Conservation (phyloP, 306 rosid species). For the Pyrus pyrifolia region DNA sequence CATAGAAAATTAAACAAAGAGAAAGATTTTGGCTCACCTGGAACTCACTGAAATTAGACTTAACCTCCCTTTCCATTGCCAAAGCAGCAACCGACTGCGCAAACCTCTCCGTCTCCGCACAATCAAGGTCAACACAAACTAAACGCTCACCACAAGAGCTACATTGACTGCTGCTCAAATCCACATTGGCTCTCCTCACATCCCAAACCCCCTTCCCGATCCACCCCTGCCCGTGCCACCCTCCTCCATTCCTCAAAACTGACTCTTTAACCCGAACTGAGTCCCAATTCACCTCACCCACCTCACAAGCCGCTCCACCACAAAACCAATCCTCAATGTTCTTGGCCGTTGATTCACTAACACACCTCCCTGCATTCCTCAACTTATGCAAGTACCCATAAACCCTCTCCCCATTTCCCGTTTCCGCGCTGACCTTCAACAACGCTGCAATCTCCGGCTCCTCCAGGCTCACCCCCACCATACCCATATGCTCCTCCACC, state of each 20-base stretch:
- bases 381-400: constrained; percentile 75
- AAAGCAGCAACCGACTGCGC: constrained; percentile 54
- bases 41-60: constrained; percentile 61
- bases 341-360: constrained; percentile 42
- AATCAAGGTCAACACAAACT: constrained; percentile 72
- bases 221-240: constrained; percentile 96
- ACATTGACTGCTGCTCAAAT: constrained; percentile 45
- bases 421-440: constrained; percentile 48
- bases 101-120: constrained; percentile 57
- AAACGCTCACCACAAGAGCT: constrained; percentile 50
- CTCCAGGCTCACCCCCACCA: constrained; percentile 45
- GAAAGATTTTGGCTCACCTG: constrained; percentile 41
- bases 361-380: constrained; percentile 51
- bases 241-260: constrained; percentile 67
- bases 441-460: constrained; percentile 67
- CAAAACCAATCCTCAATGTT: constrained; percentile 71
- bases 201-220: constrained; percentile 75
- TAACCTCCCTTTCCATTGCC: constrained; percentile 73
- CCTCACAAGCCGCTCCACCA: constrained; percentile 35
- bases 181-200: constrained; percentile 37
- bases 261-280: constrained; percentile 28
- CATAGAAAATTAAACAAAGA: not conserved
- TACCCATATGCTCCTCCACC: constrained; percentile 59
- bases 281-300: constrained; percentile 41
- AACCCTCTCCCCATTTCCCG: constrained; percentile 50